Percentiles rank a stretch among this genome's conserved stretches.
Conservation (phyloP, 495 filamentous ascomycete species). For the Patellaria atrata region DNA sequence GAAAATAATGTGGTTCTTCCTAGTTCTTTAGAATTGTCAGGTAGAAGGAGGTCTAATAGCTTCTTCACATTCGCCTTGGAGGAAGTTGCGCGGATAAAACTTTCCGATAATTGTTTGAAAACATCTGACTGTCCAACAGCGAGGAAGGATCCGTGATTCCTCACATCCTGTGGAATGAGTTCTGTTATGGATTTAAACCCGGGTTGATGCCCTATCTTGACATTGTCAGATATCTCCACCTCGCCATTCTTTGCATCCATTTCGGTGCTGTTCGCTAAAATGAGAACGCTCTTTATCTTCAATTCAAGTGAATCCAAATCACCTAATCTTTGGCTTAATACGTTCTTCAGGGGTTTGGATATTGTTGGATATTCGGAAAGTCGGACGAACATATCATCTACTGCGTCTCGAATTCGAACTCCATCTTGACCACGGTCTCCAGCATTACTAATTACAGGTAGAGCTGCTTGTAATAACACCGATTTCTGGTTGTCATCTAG, state of each 20-base stretch:
- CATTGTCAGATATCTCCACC: constrained; percentile 13
- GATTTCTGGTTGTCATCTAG: constrained; percentile 47
- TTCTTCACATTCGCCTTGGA: constrained; percentile 31
- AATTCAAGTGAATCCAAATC: constrained; percentile 12
- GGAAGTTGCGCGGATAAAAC: constrained; percentile 4
- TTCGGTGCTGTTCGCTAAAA: background rate
- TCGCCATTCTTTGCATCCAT: constrained; percentile 6
- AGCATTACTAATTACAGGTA: constrained; percentile 1
- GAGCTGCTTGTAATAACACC: constrained; percentile 35
- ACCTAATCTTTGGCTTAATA: constrained; percentile 2
- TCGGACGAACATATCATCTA: constrained; percentile 7
- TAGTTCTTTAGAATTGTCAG: constrained; percentile 39
- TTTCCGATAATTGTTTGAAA: constrained; percentile 2
- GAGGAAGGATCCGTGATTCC: too few relatives aligned
- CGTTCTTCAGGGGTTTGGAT: background rate
- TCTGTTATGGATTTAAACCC: too few relatives aligned
- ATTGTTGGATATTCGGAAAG: constrained; percentile 6
- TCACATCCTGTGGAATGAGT: too few relatives aligned
- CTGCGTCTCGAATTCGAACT: constrained; percentile 2
- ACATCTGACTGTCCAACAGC: background rate
- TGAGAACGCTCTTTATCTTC: background rate
- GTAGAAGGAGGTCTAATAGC: constrained; percentile 44
- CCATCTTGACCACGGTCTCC: background rate
- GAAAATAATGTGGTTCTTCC: constrained; percentile 54
- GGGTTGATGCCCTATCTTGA: background rate